A percentile compares a stretch with the other conserved stretches of the same genome.
These are phyloP conservation scores for Paramecium tetraurelia DNA, from an alignment of 73 alveolate species.

Conservation along the genomic window DNA sequence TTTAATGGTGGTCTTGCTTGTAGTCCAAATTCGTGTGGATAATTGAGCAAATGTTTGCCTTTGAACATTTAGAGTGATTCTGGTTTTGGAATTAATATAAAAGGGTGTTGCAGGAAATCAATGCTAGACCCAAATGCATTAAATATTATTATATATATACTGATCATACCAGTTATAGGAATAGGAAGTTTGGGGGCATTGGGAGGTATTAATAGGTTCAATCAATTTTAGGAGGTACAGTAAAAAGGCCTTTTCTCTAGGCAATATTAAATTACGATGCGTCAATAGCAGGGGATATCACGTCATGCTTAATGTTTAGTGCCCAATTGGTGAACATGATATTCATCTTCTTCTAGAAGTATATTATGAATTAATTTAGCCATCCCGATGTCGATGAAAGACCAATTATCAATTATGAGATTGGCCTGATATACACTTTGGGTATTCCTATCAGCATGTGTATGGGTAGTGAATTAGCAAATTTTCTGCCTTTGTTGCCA, in stretches of 20 bases:
- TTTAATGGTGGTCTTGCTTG: not conserved
- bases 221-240: not conserved
- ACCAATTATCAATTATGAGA: constrained; percentile 23
- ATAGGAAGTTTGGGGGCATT: constrained; percentile 35
- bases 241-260: constrained; percentile 17
- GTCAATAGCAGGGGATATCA: not conserved
- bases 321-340: not conserved
- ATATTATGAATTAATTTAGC: not conserved
- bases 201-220: not conserved
- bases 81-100: not conserved
- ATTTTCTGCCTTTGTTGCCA: not conserved
- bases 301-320: not conserved
- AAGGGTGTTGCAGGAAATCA: constrained; percentile 27
- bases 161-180: not conserved
- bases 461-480: constrained; percentile 2
- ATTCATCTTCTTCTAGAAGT: not conserved
- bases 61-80: not conserved
- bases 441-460: constrained; percentile 11
- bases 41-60: not conserved
- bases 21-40: not conserved
- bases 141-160: not conserved
- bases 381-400: constrained; percentile 40
- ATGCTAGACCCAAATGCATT: not conserved
- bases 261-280: not conserved
- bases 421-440: not conserved